A percentile compares a stretch with the other conserved stretches of the same genome.
Evolutionary conservation across 345 rosid genomes (phyloP).

Genomic region (Acer yangbiense): DNA sequence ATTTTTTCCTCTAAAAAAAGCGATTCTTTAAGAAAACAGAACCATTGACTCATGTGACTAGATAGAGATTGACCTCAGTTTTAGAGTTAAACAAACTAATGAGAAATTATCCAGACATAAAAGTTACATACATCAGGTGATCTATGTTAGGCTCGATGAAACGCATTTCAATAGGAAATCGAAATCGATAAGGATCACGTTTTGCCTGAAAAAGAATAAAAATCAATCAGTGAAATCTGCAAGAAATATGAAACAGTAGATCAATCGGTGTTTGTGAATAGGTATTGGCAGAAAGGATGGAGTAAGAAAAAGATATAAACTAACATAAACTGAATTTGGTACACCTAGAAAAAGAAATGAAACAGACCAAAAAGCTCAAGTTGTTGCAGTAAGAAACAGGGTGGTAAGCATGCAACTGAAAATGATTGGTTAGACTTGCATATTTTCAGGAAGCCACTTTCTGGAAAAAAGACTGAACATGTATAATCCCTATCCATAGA

Average conservation of each 20-base stretch:
- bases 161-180: conserved; percentile 95
- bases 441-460: not conserved
- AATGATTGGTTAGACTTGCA: not conserved
- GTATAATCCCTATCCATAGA: not conserved
- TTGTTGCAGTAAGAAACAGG: not conserved
- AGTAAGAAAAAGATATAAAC: not conserved
- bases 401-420: not conserved
- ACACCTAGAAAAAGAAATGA: not conserved
- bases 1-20: not conserved
- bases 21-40: conserved; percentile 15
- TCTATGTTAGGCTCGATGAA: conserved; percentile 89
- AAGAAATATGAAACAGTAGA: conserved; percentile 1
- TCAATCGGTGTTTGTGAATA: not conserved
- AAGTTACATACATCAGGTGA: conserved; percentile 76
- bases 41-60: conserved; percentile 16
- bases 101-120: conserved; percentile 6
- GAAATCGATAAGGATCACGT: conserved; percentile 87
- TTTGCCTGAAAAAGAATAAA: conserved; percentile 65
- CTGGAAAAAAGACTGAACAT: not conserved
- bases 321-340: not conserved
- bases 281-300: not conserved
- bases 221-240: conserved; percentile 17
- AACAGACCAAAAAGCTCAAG: not conserved
- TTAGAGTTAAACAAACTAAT: conserved; percentile 7
- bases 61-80: conserved; percentile 5